Conservation (phyloP, 2,329 filamentous ascomycete genomes). For the Colletotrichum brevisporum region DNA sequence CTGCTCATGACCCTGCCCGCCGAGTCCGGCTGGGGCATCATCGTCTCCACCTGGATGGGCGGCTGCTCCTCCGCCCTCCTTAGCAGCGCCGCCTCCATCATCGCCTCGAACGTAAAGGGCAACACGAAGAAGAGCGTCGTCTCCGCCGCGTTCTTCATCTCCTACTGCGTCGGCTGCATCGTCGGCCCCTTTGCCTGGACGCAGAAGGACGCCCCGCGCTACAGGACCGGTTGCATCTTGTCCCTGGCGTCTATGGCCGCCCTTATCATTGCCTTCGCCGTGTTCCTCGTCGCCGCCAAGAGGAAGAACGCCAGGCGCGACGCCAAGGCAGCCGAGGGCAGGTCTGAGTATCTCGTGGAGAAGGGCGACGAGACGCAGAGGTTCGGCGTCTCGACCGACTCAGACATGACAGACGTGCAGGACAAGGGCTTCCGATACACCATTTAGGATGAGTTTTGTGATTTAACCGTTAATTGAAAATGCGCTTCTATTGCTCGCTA, state of each 20-base stretch:
- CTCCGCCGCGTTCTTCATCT: conserved; percentile 45
- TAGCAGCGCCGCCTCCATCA: conserved; percentile 42
- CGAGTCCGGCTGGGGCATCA: conserved; percentile 43
- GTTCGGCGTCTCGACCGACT: conserved; percentile 39
- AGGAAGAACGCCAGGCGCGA: conserved; percentile 26
- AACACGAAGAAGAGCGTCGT: conserved; percentile 49
- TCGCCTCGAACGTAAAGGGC: conserved; percentile 49
- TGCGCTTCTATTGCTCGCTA: too few species aligned
- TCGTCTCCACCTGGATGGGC: conserved; percentile 46
- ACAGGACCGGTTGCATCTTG: conserved; percentile 43
- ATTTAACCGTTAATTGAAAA: too few species aligned
- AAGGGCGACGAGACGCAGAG: background rate
- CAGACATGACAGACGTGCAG: conserved; percentile 44
- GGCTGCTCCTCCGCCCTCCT: conserved; percentile 39
- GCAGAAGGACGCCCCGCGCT: conserved; percentile 43
- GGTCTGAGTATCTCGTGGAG: conserved; percentile 20
- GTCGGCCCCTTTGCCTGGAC: conserved; percentile 45
- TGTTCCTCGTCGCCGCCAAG: too few species aligned
- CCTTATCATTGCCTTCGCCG: background rate
- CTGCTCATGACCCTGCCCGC: conserved; percentile 42
- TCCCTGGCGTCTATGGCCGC: conserved; percentile 38
- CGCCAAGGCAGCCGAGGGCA: background rate
- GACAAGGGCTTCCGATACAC: conserved; percentile 46
- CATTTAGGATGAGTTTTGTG: conserved; percentile 21
- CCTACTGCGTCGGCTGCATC: conserved; percentile 47